Percentiles rank a stretch among this genome's conserved stretches.
These are phyloP conservation scores for Tetracladium maxilliforme DNA, from an alignment of 2,329 filamentous ascomycete genomes.

Conservation along the genomic window DNA sequence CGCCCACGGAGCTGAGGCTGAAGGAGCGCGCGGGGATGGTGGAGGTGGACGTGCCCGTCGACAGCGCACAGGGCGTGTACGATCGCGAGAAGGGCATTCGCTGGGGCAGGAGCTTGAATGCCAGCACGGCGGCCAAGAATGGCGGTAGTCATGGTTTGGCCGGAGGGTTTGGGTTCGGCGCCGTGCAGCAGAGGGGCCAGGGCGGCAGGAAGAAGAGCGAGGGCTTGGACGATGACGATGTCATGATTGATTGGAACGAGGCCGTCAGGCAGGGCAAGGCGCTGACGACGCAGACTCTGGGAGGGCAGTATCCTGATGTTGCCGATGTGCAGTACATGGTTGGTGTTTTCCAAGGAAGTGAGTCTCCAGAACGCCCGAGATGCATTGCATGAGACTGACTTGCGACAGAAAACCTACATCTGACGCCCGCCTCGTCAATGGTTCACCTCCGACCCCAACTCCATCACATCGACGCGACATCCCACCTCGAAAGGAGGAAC, in stretches of 20 bases:
- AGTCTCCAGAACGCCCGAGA: conserved; percentile 14
- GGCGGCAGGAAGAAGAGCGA: conserved; percentile 14
- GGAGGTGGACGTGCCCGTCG: conserved; percentile 82
- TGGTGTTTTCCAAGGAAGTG: conserved; percentile 76
- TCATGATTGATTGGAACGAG: conserved; percentile 27
- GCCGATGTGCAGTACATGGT: conserved; percentile 60
- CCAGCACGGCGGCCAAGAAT: conserved; percentile 40
- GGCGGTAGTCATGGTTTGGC: conserved; percentile 56
- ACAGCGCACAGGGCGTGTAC: conserved; percentile 53
- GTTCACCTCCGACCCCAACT: conserved; percentile 85
- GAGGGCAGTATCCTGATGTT: conserved; percentile 63
- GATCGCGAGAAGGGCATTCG: conserved; percentile 69
- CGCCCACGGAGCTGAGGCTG: conserved; percentile 62
- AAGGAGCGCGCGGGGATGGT: conserved; percentile 74
- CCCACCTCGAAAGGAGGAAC: conserved; percentile 52
- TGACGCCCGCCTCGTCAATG: conserved; percentile 69
- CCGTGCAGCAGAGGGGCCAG: conserved; percentile 16
- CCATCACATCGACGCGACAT: conserved; percentile 76
- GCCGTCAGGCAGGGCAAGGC: conserved; percentile 55
- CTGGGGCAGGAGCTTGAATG: conserved; percentile 46
- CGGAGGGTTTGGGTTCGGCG: conserved; percentile 55
- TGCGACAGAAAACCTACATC: conserved; percentile 62
- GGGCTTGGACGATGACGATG: conserved; percentile 16
- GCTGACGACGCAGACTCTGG: conserved; percentile 68
- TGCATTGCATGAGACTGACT: conserved; percentile 2